Conservation (phyloP, 2,329 filamentous ascomycete genomes). For the Didymella keratinophila region DNA sequence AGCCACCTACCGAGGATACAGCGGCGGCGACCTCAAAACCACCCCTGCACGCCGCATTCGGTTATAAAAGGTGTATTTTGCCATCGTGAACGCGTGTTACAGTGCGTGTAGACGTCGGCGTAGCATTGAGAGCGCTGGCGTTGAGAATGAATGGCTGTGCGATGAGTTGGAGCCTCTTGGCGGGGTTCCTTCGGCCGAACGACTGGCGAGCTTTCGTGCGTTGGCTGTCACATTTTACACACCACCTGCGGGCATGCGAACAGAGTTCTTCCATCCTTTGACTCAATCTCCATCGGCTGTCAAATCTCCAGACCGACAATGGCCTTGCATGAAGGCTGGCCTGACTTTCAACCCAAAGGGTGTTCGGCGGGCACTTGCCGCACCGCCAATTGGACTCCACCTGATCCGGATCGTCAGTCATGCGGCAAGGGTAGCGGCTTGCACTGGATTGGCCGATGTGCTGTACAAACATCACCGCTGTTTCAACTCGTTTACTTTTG, state of each 20-base stretch:
- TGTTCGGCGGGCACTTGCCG: conserved; percentile 20
- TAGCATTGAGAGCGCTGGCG: conserved; percentile 18
- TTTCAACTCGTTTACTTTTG: conserved; percentile 39
- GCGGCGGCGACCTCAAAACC: conserved; percentile 24
- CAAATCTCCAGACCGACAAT: conserved; percentile 13
- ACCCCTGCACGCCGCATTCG: conserved; percentile 20
- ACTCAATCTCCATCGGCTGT: conserved; percentile 17
- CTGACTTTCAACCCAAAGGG: conserved; percentile 24
- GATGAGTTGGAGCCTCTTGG: conserved; percentile 23
- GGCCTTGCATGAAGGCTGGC: conserved; percentile 26
- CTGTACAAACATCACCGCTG: conserved; percentile 32
- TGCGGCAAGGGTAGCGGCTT: conserved; percentile 27
- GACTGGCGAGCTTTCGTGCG: conserved; percentile 14
- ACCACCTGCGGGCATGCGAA: conserved; percentile 19
- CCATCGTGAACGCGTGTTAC: conserved; percentile 34
- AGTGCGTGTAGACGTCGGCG: conserved; percentile 26
- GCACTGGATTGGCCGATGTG: conserved; percentile 25
- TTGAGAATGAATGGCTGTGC: conserved; percentile 23
- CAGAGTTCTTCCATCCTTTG: conserved; percentile 13
- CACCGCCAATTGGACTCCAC: conserved; percentile 22
- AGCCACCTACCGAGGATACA: conserved; percentile 34
- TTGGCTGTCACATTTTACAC: conserved; percentile 18
- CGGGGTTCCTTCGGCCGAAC: conserved; percentile 16
- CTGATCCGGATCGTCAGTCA: conserved; percentile 32
- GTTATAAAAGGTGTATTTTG: conserved; percentile 23